Evolutionary conservation across 1,284 basidiomycete genomes (phyloP).

Genomic region (Baeospora myosura): DNA sequence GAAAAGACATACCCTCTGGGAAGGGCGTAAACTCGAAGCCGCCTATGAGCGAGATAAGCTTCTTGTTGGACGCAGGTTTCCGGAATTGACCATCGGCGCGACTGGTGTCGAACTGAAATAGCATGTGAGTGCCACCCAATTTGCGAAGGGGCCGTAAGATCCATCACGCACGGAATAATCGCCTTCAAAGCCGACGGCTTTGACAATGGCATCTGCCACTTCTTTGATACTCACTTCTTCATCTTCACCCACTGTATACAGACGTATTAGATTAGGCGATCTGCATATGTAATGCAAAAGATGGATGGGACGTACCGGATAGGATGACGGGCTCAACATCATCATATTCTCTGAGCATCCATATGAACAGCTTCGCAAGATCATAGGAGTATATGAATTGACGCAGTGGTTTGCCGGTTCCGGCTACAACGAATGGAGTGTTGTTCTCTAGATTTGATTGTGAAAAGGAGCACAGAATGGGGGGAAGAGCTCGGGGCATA

Average conservation of each 20-base stretch:
- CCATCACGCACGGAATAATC: conserved; percentile 49
- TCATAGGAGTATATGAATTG: conserved; percentile 94
- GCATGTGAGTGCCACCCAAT: background rate
- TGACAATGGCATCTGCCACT: conserved; percentile 79
- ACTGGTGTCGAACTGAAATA: conserved; percentile 54
- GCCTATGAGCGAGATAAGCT: conserved; percentile 62
- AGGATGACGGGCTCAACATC: conserved; percentile 86
- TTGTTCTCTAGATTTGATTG: conserved; percentile 54
- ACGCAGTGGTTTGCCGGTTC: conserved; percentile 80
- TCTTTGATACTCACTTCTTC: conserved; percentile 86
- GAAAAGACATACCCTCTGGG: conserved; percentile 46
- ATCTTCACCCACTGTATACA: conserved; percentile 73
- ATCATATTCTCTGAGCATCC: conserved; percentile 83
- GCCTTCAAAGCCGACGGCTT: conserved; percentile 68
- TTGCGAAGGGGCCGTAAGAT: background rate
- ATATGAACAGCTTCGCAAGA: conserved; percentile 87
- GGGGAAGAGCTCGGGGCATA: conserved; percentile 30
- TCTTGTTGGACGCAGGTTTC: conserved; percentile 89
- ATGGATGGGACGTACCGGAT: conserved; percentile 44
- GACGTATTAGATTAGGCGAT: background rate
- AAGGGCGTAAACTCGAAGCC: conserved; percentile 85
- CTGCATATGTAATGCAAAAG: background rate
- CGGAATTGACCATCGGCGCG: conserved; percentile 84
- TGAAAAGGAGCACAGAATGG: conserved; percentile 2
- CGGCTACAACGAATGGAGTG: conserved; percentile 76